phyloP scores from a whole-genome alignment of 257 asterid genomes.

The Capsicum baccatum region DNA sequence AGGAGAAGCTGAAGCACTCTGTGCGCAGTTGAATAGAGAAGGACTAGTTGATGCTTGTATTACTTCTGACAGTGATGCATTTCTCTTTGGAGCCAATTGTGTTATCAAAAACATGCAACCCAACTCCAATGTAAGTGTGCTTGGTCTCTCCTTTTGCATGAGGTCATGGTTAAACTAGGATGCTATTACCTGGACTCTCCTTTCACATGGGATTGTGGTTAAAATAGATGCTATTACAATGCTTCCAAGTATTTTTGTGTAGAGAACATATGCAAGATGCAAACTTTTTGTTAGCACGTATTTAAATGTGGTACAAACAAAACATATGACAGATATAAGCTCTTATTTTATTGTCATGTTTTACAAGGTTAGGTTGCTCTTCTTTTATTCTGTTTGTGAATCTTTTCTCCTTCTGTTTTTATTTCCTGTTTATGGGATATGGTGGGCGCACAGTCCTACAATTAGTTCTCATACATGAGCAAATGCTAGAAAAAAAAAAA shows the following conservation, averaged over 20 bases:
- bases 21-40: slow-evolving; percentile 85
- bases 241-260: not conserved
- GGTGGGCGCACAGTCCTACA: not conserved
- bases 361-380: not conserved
- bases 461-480: not conserved
- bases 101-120: slow-evolving; percentile 75
- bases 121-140: slow-evolving; percentile 66
- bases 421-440: not conserved
- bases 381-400: not conserved
- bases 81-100: slow-evolving; percentile 85
- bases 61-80: slow-evolving; percentile 92
- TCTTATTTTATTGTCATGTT: not conserved
- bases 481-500: not conserved
- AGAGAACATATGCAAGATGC: not conserved
- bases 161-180: slow-evolving; percentile 9
- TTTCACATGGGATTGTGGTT: slow-evolving; percentile 7
- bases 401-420: not conserved
- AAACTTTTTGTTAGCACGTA: not conserved
- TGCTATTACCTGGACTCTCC: slow-evolving; percentile 17
- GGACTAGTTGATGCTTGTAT: slow-evolving; percentile 91
- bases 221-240: not conserved
- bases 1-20: slow-evolving; percentile 97
- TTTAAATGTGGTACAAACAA: not conserved
- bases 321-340: not conserved
- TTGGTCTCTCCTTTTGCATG: slow-evolving; percentile 28